Base-by-base conservation (phyloP, 352 stramenopile species). In the Blastocystis sp. region DNA sequence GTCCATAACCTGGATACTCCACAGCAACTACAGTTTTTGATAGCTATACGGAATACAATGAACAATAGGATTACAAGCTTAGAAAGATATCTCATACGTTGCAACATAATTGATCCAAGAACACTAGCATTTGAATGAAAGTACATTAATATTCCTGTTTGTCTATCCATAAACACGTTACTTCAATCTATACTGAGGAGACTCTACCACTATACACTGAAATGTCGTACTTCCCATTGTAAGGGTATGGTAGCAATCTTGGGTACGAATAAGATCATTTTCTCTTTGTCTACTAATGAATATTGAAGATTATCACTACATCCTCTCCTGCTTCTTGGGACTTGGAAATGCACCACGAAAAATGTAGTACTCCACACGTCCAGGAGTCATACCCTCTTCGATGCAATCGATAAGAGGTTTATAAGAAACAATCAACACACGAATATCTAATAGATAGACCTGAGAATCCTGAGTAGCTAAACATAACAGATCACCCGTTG, bases 401-500 rank as follows among this genome's bases (percentile, higher is more conserved):
- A 62, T 3, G 13, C 51, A 62, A 33, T 13, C 27, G 56, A 62
- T n/a, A 2, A 17, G 56, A 62, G 56, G 15, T n/a, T 15, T n/a
- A 66, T 24, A 56, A 58, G n/a, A 42, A 35, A 69, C 51, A 54
- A 54, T 19, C 40, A 69, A 84, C 13, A 84, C 56, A 40, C 73
- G 73, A 84, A 84, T 84, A 84, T 84, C 73, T 44, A 84, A 69
- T 7, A 84, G 48, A 66, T 64, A 66, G 17, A 84, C 73, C 40
- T 84, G 73, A 15, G 73, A 66, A 15, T 84, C 73, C n/a, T 66
- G 57, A 1, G 73, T 84, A 1, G 73, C 73, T 24, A 84, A 44
- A 53, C 73, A 66, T 22, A 84, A 24, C 1, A 66, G 48, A 30
- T 84, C 73, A 17, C 73, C 73, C 35, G 48, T 30, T 24, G 17